A percentile compares a stretch with the other conserved stretches of the same genome.
phyloP scores from a whole-genome alignment of 2,329 filamentous ascomycete genomes.

The Nemania sp. region DNA sequence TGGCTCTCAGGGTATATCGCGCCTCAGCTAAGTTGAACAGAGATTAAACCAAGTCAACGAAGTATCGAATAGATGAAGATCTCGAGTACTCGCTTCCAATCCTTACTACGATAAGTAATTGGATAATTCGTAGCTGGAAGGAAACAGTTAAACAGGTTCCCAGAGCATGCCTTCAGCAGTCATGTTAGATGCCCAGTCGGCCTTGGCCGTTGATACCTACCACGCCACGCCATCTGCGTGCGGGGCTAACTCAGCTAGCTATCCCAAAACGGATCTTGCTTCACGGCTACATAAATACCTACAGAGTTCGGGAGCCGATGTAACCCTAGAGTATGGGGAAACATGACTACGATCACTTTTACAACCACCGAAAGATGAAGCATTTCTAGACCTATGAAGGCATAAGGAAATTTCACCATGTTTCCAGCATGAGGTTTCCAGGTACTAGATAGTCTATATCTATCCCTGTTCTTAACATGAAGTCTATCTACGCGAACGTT shows the following conservation, averaged over 20 bases:
- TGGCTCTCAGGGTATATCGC: background rate
- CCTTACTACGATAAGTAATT: too few relatives aligned
- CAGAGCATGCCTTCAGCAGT: too few relatives aligned
- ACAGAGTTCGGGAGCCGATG: background rate
- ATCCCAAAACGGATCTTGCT: background rate
- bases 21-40: too few relatives aligned
- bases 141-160: too few relatives aligned
- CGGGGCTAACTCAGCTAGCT: background rate
- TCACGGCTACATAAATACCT: background rate
- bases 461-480: constrained; percentile 9
- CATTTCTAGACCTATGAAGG: background rate
- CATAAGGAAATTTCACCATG: background rate
- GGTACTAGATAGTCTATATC: background rate
- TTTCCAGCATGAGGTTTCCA: background rate
- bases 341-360: too few relatives aligned
- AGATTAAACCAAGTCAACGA: too few relatives aligned
- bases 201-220: too few relatives aligned
- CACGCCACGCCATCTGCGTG: background rate
- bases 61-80: too few relatives aligned
- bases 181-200: too few relatives aligned
- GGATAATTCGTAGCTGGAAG: too few relatives aligned
- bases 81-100: too few relatives aligned
- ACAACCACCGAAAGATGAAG: too few relatives aligned
- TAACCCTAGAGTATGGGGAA: background rate
- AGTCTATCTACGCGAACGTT: constrained; percentile 26